Conservation (phyloP, 176 grass and related monocot genomes). For the Leersia perrieri region DNA sequence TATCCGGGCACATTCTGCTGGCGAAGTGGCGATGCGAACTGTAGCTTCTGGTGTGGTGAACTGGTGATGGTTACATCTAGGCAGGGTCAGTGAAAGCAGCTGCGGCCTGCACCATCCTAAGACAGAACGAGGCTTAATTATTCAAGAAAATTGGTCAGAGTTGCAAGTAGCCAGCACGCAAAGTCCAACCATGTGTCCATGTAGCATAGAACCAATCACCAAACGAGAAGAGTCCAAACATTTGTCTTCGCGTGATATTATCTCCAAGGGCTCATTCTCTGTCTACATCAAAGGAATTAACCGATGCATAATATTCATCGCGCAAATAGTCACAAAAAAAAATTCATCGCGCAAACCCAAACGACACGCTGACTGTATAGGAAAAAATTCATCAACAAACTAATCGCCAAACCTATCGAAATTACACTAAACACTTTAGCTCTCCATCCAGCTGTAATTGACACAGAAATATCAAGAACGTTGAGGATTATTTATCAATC, state of each 20-base stretch:
- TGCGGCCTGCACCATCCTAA: neutral
- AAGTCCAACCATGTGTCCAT: slow-evolving; percentile 2
- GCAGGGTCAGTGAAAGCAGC: neutral
- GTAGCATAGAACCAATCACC: neutral
- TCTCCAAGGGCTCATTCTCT: neutral
- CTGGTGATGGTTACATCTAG: neutral
- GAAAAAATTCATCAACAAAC: neutral
- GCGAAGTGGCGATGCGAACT: neutral
- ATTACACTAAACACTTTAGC: neutral
- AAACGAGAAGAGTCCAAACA: neutral
- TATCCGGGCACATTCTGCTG: neutral
- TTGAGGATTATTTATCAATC: neutral
- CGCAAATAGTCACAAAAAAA: neutral
- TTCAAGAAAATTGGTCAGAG: neutral
- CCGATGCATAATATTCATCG: neutral
- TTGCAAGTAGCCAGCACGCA: neutral
- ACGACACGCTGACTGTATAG: neutral
- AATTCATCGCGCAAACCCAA: neutral
- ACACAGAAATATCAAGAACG: neutral
- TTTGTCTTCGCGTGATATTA: neutral
- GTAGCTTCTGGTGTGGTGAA: neutral
- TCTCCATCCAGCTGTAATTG: neutral
- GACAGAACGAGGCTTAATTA: neutral
- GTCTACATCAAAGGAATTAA: slow-evolving; percentile 9
- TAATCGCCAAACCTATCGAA: neutral